phyloP scores from a whole-genome alignment of 371 early-diverging fungal genomes.

The Batkoa obscura region DNA sequence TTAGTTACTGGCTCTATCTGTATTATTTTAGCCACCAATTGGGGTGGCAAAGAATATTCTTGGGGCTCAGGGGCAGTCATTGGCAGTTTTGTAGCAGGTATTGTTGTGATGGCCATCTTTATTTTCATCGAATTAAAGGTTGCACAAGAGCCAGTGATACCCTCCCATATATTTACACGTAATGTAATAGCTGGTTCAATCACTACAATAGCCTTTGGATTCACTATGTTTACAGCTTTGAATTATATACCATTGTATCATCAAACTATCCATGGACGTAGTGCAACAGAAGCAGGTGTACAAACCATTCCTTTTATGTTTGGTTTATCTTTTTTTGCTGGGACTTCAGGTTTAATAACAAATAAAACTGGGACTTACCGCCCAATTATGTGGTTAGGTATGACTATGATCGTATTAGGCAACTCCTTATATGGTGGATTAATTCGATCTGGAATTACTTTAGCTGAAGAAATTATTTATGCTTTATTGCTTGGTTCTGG shows the following conservation, averaged over 20 bases:
- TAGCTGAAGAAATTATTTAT: neutral
- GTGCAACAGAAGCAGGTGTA: slow-evolving; percentile 16
- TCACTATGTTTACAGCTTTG: slow-evolving; percentile 25
- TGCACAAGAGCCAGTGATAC: slow-evolving; percentile 34
- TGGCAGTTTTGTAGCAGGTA: slow-evolving; percentile 41
- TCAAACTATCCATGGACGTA: neutral
- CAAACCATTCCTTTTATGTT: slow-evolving; percentile 24
- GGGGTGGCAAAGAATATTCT: slow-evolving; percentile 30
- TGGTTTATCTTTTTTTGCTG: slow-evolving; percentile 19
- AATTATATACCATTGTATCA: slow-evolving; percentile 2
- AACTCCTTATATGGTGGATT: slow-evolving; percentile 10
- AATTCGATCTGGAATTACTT: neutral
- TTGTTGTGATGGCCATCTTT: slow-evolving; percentile 35
- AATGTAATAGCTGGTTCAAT: slow-evolving; percentile 21
- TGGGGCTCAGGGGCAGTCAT: slow-evolving; percentile 29
- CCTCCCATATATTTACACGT: slow-evolving; percentile 19
- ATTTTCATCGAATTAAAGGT: slow-evolving; percentile 28
- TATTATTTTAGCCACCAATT: slow-evolving; percentile 7
- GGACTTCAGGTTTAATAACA: slow-evolving; percentile 21
- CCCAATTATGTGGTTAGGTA: slow-evolving; percentile 23
- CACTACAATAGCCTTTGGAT: slow-evolving; percentile 34
- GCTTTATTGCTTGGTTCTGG: slow-evolving; percentile 23
- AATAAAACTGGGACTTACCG: slow-evolving; percentile 21
- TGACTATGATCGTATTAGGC: slow-evolving; percentile 17
- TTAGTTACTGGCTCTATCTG: neutral